Evolutionary conservation across 108 stramenopile genomes (phyloP), one percentile per base, ranked within the genome.

Genomic region (Nitzschia sp.): DNA sequence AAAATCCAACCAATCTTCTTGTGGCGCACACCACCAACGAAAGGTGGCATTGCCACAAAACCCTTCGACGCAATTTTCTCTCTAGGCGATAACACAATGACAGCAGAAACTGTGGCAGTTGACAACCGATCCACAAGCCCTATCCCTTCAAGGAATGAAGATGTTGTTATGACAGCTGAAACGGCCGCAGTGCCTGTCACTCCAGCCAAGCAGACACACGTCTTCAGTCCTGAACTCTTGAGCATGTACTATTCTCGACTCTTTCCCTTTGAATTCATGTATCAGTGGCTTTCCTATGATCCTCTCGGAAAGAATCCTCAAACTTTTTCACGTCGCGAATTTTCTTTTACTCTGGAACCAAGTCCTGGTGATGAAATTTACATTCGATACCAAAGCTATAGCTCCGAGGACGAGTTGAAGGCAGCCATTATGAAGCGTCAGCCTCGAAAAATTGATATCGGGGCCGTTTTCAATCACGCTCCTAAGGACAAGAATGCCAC

Each of bases 371-470:
- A 97, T 58, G 99, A 98, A 73, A 87, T 98, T 41, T 99, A 98
- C 81, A 94, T 98, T 57, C 97, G 99, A 24, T 98, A 97, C 74
- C 90, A 91, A 71, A 86, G 80, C 69, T 98, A 96, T 70, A 62
- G 65, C n/a, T 88, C 86, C 58, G 75, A 79, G 22, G 70, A 77
- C 9, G 96, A 96, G 25, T 69, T 98, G n/a, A 66, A 57, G 21
- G 26, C 72, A 5, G 89, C 84, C 39, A 84, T 98, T 37, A 65
- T 70, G 21, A 81, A 89, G 64, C 89, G 88, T 46, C 79, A 94
- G 29, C 99, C 99, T n/a, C 87, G 88, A 76, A 99, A 99, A 71
- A 98, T 99, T 69, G 99, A 99, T 79, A 98, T 99, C 57, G 99
- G 99, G 3, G 98, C 98, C 17, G 93, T 99, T n/a, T 99, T 97